Evolutionary conservation across 1,284 basidiomycete genomes (phyloP).

Genomic region (Ceratobasidium sp.): DNA sequence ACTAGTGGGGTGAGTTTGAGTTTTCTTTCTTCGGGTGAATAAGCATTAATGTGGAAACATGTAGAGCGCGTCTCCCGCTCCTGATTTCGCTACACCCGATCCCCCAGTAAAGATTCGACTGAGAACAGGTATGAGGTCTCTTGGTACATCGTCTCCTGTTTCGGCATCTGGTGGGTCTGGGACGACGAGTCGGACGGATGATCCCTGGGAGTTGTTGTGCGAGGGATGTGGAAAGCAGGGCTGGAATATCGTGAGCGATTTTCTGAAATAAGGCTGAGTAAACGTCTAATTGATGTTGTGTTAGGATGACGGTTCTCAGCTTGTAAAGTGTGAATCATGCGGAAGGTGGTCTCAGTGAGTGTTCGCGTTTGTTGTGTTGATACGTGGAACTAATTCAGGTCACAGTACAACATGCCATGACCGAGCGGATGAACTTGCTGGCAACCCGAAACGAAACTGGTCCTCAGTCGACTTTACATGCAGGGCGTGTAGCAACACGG

Average conservation of each 20-base stretch:
- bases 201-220: conserved; percentile 84
- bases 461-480: conserved; percentile 65
- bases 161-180: conserved; percentile 1
- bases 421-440: conserved; percentile 61
- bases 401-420: conserved; percentile 72
- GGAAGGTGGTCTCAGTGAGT: conserved; percentile 76
- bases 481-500: conserved; percentile 41
- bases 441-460: conserved; percentile 74
- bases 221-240: conserved; percentile 78
- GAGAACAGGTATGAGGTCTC: not conserved
- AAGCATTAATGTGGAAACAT: not conserved
- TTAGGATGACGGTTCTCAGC: conserved; percentile 75
- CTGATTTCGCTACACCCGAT: not conserved
- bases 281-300: conserved; percentile 36
- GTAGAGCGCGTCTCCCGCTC: conserved; percentile 35
- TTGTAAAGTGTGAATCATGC: conserved; percentile 82
- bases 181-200: conserved; percentile 49
- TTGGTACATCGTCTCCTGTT: conserved; percentile 8
- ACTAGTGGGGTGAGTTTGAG: conserved; percentile 29
- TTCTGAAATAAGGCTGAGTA: no score
- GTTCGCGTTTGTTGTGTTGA: not conserved
- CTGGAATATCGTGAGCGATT: conserved; percentile 65
- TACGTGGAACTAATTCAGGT: no score
- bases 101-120: conserved; percentile 33
- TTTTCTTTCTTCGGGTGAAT: not conserved